Evolutionary conservation across 2,329 filamentous ascomycete genomes (phyloP).

Genomic region (Lachnellula arida): DNA sequence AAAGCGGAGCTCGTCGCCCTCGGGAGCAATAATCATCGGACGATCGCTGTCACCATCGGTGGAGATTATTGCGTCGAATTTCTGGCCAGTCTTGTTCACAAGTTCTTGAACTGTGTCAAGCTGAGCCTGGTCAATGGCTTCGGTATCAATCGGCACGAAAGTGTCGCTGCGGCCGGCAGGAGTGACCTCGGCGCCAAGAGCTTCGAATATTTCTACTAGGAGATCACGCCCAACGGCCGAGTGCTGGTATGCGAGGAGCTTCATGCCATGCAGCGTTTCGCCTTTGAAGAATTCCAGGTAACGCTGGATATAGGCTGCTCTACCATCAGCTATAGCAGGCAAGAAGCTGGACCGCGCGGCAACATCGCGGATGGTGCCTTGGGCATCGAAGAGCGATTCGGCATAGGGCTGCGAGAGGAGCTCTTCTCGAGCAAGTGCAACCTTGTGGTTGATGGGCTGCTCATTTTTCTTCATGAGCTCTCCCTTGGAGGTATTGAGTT

Average conservation of each 20-base stretch:
- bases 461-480: constrained; percentile 33
- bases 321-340: constrained; percentile 19
- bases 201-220: constrained; percentile 30
- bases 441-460: constrained; percentile 30
- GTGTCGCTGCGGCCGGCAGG: constrained; percentile 32
- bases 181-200: constrained; percentile 29
- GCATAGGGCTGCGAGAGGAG: constrained; percentile 26
- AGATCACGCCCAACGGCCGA: constrained; percentile 33
- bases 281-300: constrained; percentile 32
- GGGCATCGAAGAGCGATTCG: constrained; percentile 28
- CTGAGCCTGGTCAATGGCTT: constrained; percentile 32
- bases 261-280: constrained; percentile 27
- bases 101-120: constrained; percentile 30
- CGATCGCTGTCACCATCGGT: constrained; percentile 34
- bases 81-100: constrained; percentile 22
- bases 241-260: constrained; percentile 32
- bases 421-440: constrained; percentile 25
- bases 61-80: constrained; percentile 31
- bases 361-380: constrained; percentile 26
- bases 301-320: constrained; percentile 28
- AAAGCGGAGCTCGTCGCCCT: constrained; percentile 29
- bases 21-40: constrained; percentile 30
- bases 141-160: constrained; percentile 34
- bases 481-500: constrained; percentile 32
- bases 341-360: constrained; percentile 12